Percentiles rank a stretch among this genome's conserved stretches.
phyloP scores from a whole-genome alignment of 1,284 basidiomycete species.

The Trichosporon asahii region DNA sequence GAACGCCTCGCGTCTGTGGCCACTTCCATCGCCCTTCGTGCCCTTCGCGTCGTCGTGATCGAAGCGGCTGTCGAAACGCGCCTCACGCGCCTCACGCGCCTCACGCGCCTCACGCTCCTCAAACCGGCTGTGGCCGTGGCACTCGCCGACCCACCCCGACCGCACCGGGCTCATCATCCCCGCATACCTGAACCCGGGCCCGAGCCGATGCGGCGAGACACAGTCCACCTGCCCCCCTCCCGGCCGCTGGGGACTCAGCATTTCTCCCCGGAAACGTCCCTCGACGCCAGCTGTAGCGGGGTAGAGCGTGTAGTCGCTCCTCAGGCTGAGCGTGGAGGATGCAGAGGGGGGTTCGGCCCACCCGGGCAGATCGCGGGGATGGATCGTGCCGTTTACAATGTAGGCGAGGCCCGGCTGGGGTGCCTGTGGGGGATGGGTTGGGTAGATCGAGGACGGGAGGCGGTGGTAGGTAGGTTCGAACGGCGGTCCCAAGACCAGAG shows the following conservation, averaged over 20 bases:
- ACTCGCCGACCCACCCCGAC: not conserved
- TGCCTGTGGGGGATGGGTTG: too few species aligned
- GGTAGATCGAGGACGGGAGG: too few species aligned
- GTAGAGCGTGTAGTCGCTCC: not conserved
- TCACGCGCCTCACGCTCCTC: too few species aligned
- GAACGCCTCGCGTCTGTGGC: not conserved
- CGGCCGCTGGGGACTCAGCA: not conserved
- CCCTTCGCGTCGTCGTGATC: not conserved
- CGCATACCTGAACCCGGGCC: not conserved
- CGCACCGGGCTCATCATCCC: not conserved
- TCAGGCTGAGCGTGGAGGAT: not conserved
- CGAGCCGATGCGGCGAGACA: not conserved
- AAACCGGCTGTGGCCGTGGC: too few species aligned
- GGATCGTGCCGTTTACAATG: not conserved
- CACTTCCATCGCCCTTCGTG: too few species aligned
- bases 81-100: too few species aligned
- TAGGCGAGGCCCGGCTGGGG: not conserved
- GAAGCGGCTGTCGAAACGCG: not conserved
- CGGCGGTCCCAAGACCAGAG: not conserved
- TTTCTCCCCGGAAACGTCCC: not conserved
- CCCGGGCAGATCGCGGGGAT: not conserved
- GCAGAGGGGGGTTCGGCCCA: not conserved
- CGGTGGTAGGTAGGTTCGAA: not conserved
- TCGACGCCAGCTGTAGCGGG: not conserved
- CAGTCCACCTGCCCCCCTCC: not conserved